Evolutionary conservation across 306 rosid species (phyloP).

Genomic region (Sophora flavescens): DNA sequence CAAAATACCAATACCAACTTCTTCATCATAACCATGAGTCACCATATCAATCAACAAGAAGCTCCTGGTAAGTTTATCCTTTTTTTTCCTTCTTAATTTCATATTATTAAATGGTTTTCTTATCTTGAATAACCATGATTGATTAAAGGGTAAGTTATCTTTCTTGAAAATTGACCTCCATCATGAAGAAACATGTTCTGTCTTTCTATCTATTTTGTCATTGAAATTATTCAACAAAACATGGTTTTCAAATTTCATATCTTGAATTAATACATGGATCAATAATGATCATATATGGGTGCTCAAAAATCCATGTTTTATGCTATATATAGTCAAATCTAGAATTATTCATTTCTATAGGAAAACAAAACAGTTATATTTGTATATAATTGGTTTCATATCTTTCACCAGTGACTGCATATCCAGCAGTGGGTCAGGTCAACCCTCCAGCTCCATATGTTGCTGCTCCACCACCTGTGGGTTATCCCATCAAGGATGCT

Average conservation of each 20-base stretch:
- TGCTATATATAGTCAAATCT: background rate
- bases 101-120: background rate
- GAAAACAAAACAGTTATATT: background rate
- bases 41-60: conserved; percentile 49
- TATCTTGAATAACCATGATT: too few relatives aligned
- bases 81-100: background rate
- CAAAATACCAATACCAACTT: background rate
- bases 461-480: conserved; percentile 52
- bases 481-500: conserved; percentile 52
- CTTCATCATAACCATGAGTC: conserved; percentile 40
- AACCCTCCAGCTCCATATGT: background rate
- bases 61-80: conserved; percentile 40
- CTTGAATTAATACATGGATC: background rate
- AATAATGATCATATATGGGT: background rate
- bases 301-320: background rate
- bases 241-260: background rate
- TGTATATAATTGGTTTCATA: background rate
- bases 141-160: background rate
- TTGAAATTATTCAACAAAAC: background rate
- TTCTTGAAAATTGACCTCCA: background rate
- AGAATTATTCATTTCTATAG: background rate
- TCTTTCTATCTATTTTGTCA: background rate
- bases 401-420: conserved; percentile 44
- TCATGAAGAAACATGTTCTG: background rate
- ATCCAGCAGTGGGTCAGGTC: conserved; percentile 44